A percentile compares a stretch with the other conserved stretches of the same genome.
These are phyloP conservation scores for Thermothielavioides terrestris DNA, from an alignment of 495 filamentous ascomycete species.

Conservation along the genomic window DNA sequence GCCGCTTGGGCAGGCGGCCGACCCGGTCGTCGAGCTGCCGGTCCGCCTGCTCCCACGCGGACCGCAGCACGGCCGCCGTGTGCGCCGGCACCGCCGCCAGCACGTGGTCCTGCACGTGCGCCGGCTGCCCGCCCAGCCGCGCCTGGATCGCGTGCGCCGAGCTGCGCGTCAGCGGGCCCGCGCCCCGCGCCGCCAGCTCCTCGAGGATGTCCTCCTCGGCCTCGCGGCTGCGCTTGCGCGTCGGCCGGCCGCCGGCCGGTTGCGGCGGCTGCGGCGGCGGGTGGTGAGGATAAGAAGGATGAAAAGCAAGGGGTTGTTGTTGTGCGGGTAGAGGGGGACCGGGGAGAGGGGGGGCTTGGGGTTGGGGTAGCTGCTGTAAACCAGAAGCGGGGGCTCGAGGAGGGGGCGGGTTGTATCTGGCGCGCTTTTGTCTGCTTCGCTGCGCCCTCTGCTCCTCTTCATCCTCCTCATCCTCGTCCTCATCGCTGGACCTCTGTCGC, in stretches of 20 bases:
- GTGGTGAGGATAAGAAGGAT: background rate
- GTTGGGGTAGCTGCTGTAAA: background rate
- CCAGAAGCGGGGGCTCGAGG: no score
- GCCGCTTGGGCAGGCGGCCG: background rate
- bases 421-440: background rate
- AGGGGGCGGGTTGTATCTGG: background rate
- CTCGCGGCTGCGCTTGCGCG: constrained; percentile 7
- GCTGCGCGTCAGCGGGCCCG: background rate
- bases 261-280: background rate
- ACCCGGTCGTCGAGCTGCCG: background rate
- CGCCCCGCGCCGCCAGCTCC: background rate
- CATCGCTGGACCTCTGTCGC: background rate
- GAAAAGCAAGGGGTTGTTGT: background rate
- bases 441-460: background rate
- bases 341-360: background rate
- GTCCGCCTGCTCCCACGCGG: background rate
- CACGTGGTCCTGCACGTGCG: constrained; percentile 4
- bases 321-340: background rate
- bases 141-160: constrained; percentile 1
- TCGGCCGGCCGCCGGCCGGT: background rate
- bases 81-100: background rate
- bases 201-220: background rate
- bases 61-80: background rate
- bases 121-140: background rate
- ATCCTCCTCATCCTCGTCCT: background rate